Evolutionary conservation across 768 basidiomycete species (phyloP).

Genomic region (Agaricus subrufescens): DNA sequence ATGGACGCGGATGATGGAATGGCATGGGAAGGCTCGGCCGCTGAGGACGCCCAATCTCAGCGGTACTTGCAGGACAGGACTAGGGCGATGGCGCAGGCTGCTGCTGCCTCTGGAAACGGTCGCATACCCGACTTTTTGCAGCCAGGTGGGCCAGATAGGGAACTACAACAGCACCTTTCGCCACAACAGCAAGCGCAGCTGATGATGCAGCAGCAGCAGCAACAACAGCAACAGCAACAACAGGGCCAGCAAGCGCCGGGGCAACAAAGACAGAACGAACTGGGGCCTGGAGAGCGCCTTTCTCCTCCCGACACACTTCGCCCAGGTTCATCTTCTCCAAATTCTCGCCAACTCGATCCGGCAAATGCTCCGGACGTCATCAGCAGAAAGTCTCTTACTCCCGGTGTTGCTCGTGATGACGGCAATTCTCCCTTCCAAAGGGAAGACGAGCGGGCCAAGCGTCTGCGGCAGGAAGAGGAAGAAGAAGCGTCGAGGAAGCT

Average conservation of each 20-base stretch:
- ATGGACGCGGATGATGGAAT: conserved; percentile 83
- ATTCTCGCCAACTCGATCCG: conserved; percentile 46
- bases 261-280: conserved; percentile 27
- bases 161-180: conserved; percentile 23
- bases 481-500: conserved; percentile 31
- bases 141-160: conserved; percentile 24
- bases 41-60: conserved; percentile 37
- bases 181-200: conserved; percentile 24
- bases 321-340: conserved; percentile 13
- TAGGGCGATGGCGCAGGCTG: conserved; percentile 2
- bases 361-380: conserved; percentile 68
- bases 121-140: conserved; percentile 30
- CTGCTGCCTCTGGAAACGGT: neutral
- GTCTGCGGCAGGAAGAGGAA: conserved; percentile 40
- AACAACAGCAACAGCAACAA: conserved; percentile 20
- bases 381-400: conserved; percentile 68
- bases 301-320: conserved; percentile 13
- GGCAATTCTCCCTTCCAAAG: conserved; percentile 16
- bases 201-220: conserved; percentile 20
- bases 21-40: conserved; percentile 78
- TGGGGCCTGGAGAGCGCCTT: conserved; percentile 47
- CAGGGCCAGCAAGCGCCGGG: conserved; percentile 20
- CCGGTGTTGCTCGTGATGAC: conserved; percentile 63
- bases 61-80: conserved; percentile 21
- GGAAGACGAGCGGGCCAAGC: conserved; percentile 39